Percentiles rank a stretch among this genome's conserved stretches.
phyloP scores from a whole-genome alignment of 2,329 filamentous ascomycete genomes.

The Xylaria sp. region DNA sequence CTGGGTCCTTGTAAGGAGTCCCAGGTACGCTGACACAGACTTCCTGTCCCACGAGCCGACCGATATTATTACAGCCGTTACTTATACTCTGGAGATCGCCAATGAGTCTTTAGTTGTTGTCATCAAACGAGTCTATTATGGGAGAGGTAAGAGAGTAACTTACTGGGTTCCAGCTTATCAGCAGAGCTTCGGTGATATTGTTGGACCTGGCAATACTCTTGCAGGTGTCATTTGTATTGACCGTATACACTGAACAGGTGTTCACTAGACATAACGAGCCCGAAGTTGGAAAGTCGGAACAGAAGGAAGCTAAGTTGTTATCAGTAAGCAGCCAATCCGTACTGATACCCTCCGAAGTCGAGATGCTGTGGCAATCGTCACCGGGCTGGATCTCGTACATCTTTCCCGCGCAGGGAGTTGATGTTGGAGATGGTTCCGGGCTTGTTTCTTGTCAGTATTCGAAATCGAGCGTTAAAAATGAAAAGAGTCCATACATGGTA shows the following conservation, averaged over 20 bases:
- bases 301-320: conserved; percentile 2
- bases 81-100: not conserved
- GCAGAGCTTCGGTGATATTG: not conserved
- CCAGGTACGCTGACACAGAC: conserved; percentile 2
- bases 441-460: not conserved
- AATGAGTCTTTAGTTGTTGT: not conserved
- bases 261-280: conserved; percentile 5
- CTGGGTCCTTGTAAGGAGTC: not conserved
- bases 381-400: conserved; percentile 1
- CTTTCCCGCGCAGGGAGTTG: not conserved
- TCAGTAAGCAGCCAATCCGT: conserved; percentile 9
- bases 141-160: not conserved
- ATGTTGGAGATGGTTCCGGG: not conserved
- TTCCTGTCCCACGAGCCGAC: not conserved
- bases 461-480: not conserved
- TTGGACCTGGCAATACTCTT: not conserved
- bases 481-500: not conserved
- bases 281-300: not conserved
- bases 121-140: not conserved
- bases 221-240: conserved; percentile 14
- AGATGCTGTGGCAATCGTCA: conserved; percentile 10
- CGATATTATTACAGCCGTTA: not conserved
- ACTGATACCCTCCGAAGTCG: not conserved
- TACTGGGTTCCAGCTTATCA: conserved; percentile 18
- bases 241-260: not conserved